A percentile compares a stretch with the other conserved stretches of the same genome.
These are phyloP conservation scores for Picochlorum sp. DNA, from an alignment of 139 green algal genomes.

Conservation along the genomic window DNA sequence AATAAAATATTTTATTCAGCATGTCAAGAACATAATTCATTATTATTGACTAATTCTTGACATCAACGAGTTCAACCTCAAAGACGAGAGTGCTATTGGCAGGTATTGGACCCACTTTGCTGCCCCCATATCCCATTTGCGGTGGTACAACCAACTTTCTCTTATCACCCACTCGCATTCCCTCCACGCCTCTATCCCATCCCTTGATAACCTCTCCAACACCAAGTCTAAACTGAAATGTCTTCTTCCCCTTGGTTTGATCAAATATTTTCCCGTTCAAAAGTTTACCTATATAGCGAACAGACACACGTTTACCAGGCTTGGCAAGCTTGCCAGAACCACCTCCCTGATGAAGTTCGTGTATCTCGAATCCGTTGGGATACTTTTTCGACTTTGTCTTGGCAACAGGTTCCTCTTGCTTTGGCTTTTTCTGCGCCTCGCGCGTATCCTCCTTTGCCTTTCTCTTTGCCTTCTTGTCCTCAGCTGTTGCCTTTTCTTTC, in stretches of 20 bases:
- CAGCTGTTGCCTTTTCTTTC: neutral
- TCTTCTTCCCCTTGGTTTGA: slow-evolving; percentile 53
- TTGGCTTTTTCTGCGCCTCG: neutral
- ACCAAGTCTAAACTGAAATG: slow-evolving; percentile 81
- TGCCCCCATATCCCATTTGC: slow-evolving; percentile 67
- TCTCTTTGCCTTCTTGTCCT: slow-evolving; percentile 5
- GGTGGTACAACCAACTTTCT: slow-evolving; percentile 63
- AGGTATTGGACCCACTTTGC: slow-evolving; percentile 56
- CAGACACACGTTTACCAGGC: slow-evolving; percentile 47
- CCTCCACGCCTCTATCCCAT: slow-evolving; percentile 75
- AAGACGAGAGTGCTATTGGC: slow-evolving; percentile 69
- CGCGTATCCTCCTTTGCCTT: no score
- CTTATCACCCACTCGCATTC: slow-evolving; percentile 90
- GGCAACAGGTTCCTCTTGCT: neutral
- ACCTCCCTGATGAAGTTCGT: slow-evolving; percentile 52
- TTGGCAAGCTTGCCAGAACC: slow-evolving; percentile 68
- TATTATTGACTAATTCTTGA: slow-evolving; percentile 29
- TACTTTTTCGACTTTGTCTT: slow-evolving; percentile 32
- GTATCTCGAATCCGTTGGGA: slow-evolving; percentile 71
- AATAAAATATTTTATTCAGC: no score
- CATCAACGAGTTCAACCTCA: slow-evolving; percentile 66
- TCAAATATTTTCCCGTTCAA: slow-evolving; percentile 86
- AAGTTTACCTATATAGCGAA: slow-evolving; percentile 73
- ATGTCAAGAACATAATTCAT: neutral
- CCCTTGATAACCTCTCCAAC: slow-evolving; percentile 76